These are phyloP conservation scores for Lupinus albus DNA, from an alignment of 306 rosid species.

Conservation along the genomic window DNA sequence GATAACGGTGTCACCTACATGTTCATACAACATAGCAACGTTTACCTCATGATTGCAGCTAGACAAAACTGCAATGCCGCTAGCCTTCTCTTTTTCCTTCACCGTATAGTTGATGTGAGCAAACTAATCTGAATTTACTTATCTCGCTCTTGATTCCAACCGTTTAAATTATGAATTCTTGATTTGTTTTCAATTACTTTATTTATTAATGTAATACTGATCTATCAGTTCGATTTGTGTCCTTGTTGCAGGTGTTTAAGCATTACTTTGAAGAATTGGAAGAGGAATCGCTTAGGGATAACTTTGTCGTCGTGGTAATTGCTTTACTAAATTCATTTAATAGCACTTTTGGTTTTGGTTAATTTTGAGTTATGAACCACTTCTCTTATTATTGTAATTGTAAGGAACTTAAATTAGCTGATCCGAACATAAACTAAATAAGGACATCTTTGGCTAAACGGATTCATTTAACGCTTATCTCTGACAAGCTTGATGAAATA, in stretches of 20 bases:
- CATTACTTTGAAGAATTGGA: slow-evolving; percentile 89
- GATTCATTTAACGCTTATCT: too few relatives aligned
- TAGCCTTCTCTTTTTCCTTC: slow-evolving; percentile 78
- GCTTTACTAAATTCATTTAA: slow-evolving; percentile 6
- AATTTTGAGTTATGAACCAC: neutral
- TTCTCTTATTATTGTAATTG: too few relatives aligned
- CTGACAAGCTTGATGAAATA: too few relatives aligned
- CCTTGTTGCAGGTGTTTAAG: slow-evolving; percentile 61
- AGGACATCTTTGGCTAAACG: too few relatives aligned
- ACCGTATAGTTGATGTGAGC: slow-evolving; percentile 77
- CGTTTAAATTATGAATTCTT: neutral
- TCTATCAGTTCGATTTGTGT: neutral
- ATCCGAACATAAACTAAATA: neutral
- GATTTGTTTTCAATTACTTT: neutral
- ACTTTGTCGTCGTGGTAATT: slow-evolving; percentile 92
- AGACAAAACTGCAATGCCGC: slow-evolving; percentile 94
- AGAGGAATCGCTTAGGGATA: slow-evolving; percentile 92
- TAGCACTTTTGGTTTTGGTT: neutral
- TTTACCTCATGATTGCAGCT: slow-evolving; percentile 79
- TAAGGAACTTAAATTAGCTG: neutral
- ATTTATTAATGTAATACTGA: too few relatives aligned
- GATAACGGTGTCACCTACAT: slow-evolving; percentile 85
- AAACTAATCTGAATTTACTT: neutral
- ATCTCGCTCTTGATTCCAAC: slow-evolving; percentile 19
- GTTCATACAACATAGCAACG: slow-evolving; percentile 85